Evolutionary conservation across 163 green algal species (phyloP), one percentile per base, ranked within the genome.

Genomic region (Smithsoniella earleae): DNA sequence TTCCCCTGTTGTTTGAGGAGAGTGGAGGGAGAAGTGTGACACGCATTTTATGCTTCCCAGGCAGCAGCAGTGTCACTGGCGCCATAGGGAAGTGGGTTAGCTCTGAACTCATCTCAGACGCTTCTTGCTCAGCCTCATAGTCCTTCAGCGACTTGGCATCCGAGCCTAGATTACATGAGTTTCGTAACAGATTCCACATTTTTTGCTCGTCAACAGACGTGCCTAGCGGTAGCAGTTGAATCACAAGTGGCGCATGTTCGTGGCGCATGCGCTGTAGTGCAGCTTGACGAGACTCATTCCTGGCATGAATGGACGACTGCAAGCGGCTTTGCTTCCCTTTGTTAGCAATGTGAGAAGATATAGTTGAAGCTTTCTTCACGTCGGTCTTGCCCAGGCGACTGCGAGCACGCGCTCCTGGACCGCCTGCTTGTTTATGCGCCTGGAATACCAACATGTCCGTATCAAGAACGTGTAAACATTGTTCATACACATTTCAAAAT

Each of bases 181-280:
- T 69, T 4, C 58, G 58, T 25, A 69, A 6, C n/a, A 69, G 16
- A 33, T 69, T 31, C 58, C n/a, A n/a, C n/a, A n/a, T n/a, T n/a
- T n/a, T n/a, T 34, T 69, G 58, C 20, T 69, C 58, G 16, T 69
- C 58, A 13, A 69, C 58, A 13, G 10, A 22, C 34, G 20, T 31
- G 20, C 30, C 31, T 36, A 36, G 8, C 8, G 25, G 2, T 6
- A 69, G n/a, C 30, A 69, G 20, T 13, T 69, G 58, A 38, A 69
- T 1, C 16, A 69, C 58, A 5, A 69, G 30, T 0, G 58, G 58
- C 3, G 58, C 58, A 33, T 69, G 58, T 13, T 69, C 58, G 20
- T 69, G 58, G 10, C 58, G 20, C 58, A 69, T 69, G n/a, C 58
- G 58, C 58, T 69, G 58, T 38, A 69, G 25, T 6, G 58, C 58